Base-by-base conservation (phyloP, 352 stramenopile species). In the Phytophthora citricola region DNA sequence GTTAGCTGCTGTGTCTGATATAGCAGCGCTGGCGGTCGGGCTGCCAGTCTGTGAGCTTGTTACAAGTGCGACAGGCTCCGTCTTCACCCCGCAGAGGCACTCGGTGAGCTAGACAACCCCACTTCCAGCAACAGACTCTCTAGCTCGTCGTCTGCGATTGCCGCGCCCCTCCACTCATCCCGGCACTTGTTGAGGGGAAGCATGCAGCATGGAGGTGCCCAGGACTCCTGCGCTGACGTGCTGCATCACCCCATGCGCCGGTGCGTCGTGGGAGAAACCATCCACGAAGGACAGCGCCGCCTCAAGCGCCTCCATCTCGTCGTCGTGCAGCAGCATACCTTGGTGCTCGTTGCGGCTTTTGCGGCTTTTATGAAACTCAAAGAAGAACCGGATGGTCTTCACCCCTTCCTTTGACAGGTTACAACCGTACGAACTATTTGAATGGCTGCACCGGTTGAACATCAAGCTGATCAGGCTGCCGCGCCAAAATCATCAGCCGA, bases 251-350 rank as follows among this genome's bases (percentile, higher is more conserved):
- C 38, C 31, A 12, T 62, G n/a, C 2, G n/a, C 43, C 14, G 51
- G 15, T 1, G 58, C 39, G 26, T 62, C 55, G 51, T 73, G 63
- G 2, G 63, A 29, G 26, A 73, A 77, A 43, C 58, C 57, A 36
- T 77, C 70, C 10, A 79, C 55, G 41, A 77, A 77, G 48, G 59
- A 72, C 17, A 82, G 67, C 58, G 74, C 70, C 36, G 70, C 74
- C 60, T 75, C 74, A 15, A 82, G 56, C 22, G 70, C 73, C 52
- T 69, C 55, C 59, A 67, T 63, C 49, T 79, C 74, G 52, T 79
- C 74, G 52, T 76, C 74, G 38, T 62, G 63, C 32, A 77, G 57
- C 39, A 74, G 59, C 68, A 75, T 73, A 26, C 29, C 29, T 6
- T 8, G 10, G 11, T 36, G 6, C 26, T 43, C 32, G 38, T 26